Percentiles rank a stretch among this genome's conserved stretches.
These are phyloP conservation scores for Leishmania braziliensis DNA, from an alignment of 208 protist genomes.

Conservation along the genomic window DNA sequence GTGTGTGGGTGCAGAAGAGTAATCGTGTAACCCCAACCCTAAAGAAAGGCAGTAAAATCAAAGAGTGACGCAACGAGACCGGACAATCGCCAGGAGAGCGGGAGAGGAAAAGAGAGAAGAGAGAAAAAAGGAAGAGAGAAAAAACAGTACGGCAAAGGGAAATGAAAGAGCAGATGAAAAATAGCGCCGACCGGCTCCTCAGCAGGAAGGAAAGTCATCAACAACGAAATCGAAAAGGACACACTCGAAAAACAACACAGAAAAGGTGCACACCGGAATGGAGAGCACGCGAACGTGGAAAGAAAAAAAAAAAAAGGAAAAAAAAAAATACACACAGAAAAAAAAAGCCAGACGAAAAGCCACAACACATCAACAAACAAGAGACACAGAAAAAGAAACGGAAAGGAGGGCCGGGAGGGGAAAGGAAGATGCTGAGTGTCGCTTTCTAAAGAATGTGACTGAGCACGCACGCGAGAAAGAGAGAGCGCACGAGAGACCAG, in stretches of 20 bases:
- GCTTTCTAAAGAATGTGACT: background rate
- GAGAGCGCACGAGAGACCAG: background rate
- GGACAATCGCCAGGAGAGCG: background rate
- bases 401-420: background rate
- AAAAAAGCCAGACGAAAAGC: background rate
- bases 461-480: background rate
- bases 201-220: too few species aligned
- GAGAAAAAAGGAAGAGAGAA: background rate
- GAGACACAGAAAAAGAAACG: background rate
- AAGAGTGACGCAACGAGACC: background rate
- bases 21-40: background rate
- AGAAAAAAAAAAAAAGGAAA: background rate
- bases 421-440: background rate
- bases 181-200: too few species aligned
- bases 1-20: background rate
- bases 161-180: background rate
- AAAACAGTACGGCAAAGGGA: background rate
- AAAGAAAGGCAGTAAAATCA: background rate
- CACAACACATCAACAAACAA: background rate
- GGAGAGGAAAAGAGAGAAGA: background rate
- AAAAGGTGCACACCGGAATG: background rate
- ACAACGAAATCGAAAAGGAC: background rate
- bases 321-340: background rate
- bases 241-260: background rate
- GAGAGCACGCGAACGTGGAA: background rate